Conservation (phyloP, 257 asterid species). For the Jacaranda mimosifolia region DNA sequence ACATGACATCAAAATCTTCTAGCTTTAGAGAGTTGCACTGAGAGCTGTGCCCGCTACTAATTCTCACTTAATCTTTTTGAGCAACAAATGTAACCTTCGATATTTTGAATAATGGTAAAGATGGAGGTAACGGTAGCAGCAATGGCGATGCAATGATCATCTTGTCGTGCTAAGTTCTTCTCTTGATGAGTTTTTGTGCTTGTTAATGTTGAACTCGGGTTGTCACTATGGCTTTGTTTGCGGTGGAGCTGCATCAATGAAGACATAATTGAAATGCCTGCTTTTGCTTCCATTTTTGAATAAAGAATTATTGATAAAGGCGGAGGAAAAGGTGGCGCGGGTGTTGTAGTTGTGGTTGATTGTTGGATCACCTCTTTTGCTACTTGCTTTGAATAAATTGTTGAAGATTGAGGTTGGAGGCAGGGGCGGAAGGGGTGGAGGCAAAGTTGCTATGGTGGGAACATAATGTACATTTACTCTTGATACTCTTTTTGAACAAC, state of each 20-base stretch:
- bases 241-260: conserved; percentile 26
- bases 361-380: conserved; percentile 46
- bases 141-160: neutral
- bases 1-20: conserved; percentile 57
- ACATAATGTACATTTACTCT: conserved; percentile 53
- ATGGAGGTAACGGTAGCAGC: conserved; percentile 29
- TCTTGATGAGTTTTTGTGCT: conserved; percentile 56
- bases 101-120: conserved; percentile 63
- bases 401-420: conserved; percentile 60
- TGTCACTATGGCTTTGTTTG: conserved; percentile 28
- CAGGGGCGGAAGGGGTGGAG: neutral
- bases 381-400: conserved; percentile 26
- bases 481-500: conserved; percentile 54
- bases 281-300: conserved; percentile 35
- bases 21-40: conserved; percentile 57
- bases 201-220: conserved; percentile 25
- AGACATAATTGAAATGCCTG: conserved; percentile 38
- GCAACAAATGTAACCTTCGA: conserved; percentile 50
- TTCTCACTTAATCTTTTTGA: conserved; percentile 52
- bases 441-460: conserved; percentile 28
- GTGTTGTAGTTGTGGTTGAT: conserved; percentile 40
- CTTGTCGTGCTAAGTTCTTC: conserved; percentile 33
- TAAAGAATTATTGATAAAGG: conserved; percentile 53
- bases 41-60: conserved; percentile 55
- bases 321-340: conserved; percentile 52